These are phyloP conservation scores for Saccharomyces hybrid DNA, from an alignment of 1,139 yeast genomes.

Conservation along the genomic window DNA sequence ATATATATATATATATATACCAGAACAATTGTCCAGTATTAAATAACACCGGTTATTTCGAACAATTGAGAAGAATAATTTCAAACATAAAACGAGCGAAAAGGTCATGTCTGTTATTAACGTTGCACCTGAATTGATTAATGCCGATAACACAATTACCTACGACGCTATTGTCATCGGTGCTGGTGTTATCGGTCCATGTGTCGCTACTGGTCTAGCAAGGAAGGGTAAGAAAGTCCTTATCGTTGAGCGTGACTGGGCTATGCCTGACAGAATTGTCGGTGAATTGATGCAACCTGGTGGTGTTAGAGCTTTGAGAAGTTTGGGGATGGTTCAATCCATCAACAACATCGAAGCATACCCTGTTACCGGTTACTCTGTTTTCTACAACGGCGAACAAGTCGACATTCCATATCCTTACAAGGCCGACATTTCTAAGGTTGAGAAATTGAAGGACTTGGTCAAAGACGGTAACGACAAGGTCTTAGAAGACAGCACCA, in stretches of 20 bases:
- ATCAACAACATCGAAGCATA: conserved; percentile 77
- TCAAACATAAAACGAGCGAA: background rate
- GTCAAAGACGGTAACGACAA: conserved; percentile 51
- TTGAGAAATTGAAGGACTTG: conserved; percentile 47
- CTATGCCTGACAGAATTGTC: conserved; percentile 89
- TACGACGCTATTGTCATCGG: conserved; percentile 53
- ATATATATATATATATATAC: background rate
- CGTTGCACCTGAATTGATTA: conserved; percentile 11
- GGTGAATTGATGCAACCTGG: conserved; percentile 97
- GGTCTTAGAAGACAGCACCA: conserved; percentile 43
- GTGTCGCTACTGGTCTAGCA: conserved; percentile 83
- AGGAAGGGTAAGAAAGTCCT: conserved; percentile 72
- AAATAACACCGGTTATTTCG: background rate
- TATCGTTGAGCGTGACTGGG: conserved; percentile 80
- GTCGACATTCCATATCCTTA: conserved; percentile 66
- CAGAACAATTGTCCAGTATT: background rate
- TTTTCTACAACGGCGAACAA: conserved; percentile 52
- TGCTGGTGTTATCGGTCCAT: conserved; percentile 95
- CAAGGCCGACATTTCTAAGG: conserved; percentile 42
- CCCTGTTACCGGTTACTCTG: conserved; percentile 71
- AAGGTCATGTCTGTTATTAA: conserved; percentile 7
- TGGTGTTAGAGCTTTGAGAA: conserved; percentile 73
- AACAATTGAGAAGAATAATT: background rate
- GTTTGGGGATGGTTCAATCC: conserved; percentile 75
- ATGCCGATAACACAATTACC: conserved; percentile 26